phyloP scores from a whole-genome alignment of 2,329 filamentous ascomycete genomes.

The Aspergillus floridensis region DNA sequence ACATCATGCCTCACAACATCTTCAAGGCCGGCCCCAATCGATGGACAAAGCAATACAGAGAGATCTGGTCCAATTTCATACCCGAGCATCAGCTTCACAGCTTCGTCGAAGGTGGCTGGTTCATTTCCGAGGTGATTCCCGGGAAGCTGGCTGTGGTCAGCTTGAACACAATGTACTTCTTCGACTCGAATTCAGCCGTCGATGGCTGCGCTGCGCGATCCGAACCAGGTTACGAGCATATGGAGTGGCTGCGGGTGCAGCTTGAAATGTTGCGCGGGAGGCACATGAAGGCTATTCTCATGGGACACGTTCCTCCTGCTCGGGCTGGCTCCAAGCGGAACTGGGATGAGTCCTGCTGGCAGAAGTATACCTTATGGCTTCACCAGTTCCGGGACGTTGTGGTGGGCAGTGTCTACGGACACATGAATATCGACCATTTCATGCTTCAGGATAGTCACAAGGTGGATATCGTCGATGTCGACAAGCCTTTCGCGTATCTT shows the following conservation, averaged over 20 bases:
- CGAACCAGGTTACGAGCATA: constrained; percentile 88
- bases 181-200: constrained; percentile 86
- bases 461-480: constrained; percentile 57
- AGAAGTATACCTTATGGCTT: constrained; percentile 91
- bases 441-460: constrained; percentile 82
- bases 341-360: constrained; percentile 98
- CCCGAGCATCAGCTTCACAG: constrained; percentile 88
- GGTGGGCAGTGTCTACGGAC: constrained; percentile 74
- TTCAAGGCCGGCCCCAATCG: constrained; percentile 79
- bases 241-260: constrained; percentile 93
- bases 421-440: constrained; percentile 99
- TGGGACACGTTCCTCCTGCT: constrained; percentile 90
- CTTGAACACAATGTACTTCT: constrained; percentile 95
- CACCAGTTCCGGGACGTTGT: constrained; percentile 89
- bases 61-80: constrained; percentile 83
- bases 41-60: constrained; percentile 74
- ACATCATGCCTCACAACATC: constrained; percentile 96
- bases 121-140: constrained; percentile 87
- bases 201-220: constrained; percentile 77
- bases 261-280: constrained; percentile 76
- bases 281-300: constrained; percentile 90
- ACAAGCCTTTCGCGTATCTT: constrained; percentile 7
- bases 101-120: constrained; percentile 93
- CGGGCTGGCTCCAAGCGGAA: constrained; percentile 77
- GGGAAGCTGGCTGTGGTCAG: constrained; percentile 83